Conservation (phyloP, 805 yeast species). For the Komagataella kurtzmanii region DNA sequence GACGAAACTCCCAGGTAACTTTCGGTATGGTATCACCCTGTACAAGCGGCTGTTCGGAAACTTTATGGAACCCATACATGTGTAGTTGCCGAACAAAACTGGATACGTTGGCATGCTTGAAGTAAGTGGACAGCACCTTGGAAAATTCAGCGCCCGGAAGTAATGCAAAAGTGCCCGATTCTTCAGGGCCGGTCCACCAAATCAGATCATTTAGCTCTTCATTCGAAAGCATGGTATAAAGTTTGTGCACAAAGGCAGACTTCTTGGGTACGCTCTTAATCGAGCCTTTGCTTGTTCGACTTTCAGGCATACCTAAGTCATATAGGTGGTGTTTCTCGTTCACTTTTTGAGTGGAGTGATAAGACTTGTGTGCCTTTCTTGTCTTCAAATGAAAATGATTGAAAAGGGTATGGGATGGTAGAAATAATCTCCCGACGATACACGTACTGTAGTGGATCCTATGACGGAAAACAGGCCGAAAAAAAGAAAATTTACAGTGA, state of each 20-base stretch:
- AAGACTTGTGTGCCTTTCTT: not conserved
- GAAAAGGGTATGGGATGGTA: not conserved
- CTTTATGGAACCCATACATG: constrained; percentile 94
- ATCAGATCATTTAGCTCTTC: constrained; percentile 35
- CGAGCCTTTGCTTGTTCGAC: not conserved
- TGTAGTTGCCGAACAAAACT: constrained; percentile 88
- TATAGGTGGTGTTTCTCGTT: not conserved
- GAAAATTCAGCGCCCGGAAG: constrained; percentile 54
- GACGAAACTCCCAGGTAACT: constrained; percentile 45
- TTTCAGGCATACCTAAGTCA: not conserved
- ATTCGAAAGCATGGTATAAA: constrained; percentile 51
- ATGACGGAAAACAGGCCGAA: not conserved
- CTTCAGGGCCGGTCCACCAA: constrained; percentile 45
- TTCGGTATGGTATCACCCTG: constrained; percentile 12
- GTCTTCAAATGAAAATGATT: not conserved
- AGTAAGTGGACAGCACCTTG: constrained; percentile 50
- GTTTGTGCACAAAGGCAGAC: constrained; percentile 52
- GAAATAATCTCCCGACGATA: not conserved
- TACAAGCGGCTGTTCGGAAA: constrained; percentile 26
- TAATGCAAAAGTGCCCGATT: constrained; percentile 46
- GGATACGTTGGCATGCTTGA: constrained; percentile 90
- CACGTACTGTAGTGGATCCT: not conserved
- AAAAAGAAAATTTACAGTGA: not conserved
- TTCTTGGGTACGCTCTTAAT: constrained; percentile 19
- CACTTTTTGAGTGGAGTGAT: not conserved